Evolutionary conservation across 805 yeast species (phyloP).

Genomic region (Candida dendrica): DNA sequence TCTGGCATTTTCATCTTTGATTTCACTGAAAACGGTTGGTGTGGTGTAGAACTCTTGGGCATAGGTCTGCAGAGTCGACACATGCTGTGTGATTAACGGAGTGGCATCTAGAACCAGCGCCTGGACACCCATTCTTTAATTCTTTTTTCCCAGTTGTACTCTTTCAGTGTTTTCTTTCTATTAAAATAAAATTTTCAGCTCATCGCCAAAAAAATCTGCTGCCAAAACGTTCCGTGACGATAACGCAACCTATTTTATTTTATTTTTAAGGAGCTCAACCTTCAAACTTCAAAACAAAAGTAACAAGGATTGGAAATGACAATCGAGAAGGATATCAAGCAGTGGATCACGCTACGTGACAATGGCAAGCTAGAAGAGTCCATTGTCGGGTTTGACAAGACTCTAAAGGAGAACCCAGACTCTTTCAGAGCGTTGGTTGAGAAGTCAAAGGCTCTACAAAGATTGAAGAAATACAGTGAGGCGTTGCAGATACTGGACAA

Average conservation of each 20-base stretch:
- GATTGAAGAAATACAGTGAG: constrained; percentile 31
- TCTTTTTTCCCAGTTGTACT: too few relatives aligned
- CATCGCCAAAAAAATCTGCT: not conserved
- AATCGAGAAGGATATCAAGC: constrained; percentile 23
- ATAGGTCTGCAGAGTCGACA: constrained; percentile 59
- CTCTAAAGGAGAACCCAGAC: constrained; percentile 32
- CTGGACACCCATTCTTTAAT: not conserved
- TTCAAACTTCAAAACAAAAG: too few relatives aligned
- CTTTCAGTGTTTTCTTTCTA: too few relatives aligned
- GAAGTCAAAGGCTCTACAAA: constrained; percentile 37
- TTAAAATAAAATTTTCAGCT: not conserved
- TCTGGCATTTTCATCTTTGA: constrained; percentile 80
- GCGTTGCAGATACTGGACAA: constrained; percentile 35
- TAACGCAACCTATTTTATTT: too few relatives aligned
- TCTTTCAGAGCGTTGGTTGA: constrained; percentile 40
- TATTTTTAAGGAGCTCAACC: not conserved
- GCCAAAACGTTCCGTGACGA: not conserved
- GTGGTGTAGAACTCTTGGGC: constrained; percentile 79
- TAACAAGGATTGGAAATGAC: constrained; percentile 19
- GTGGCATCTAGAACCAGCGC: constrained; percentile 84
- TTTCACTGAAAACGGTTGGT: constrained; percentile 84
- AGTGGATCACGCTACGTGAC: constrained; percentile 34
- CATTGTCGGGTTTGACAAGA: constrained; percentile 26
- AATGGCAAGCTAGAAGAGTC: constrained; percentile 37
- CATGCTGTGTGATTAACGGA: constrained; percentile 83